Base-by-base conservation (phyloP, 768 basidiomycete genomes). In the Kondoa subrosea region DNA sequence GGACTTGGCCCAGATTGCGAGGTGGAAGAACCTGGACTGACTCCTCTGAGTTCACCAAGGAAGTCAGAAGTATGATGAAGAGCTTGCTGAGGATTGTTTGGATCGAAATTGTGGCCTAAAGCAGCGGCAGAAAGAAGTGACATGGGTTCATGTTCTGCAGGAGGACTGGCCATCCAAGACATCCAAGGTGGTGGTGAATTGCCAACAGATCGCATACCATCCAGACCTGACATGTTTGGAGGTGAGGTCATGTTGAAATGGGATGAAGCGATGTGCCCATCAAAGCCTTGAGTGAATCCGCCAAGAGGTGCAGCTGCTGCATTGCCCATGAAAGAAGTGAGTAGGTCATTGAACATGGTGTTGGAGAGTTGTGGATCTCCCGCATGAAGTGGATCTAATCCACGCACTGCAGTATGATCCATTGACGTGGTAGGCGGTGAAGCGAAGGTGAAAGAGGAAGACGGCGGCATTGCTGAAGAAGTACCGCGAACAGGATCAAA, bases 91-190 rank as follows among this genome's bases (percentile, higher is more conserved):
- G 40, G 8, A 50, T 21, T 50, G 68, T 67, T 58, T 61, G 58
- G 26, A 67, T 75, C 65, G 83, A 82, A 77, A 89, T 89, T 74
- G 81, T 79, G 70, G 88, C 87, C 87, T 87, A 89, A 72, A 88
- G 89, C 34, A 88, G 88, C 33, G 88, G 89, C 80, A 89, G 89
- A 77, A 88, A 87, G 78, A 88, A 85, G 77, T 87, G 87, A 76
- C 88, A 87, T 78, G 89, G 88, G 80, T 89, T 89, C 77, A 87
- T 87, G 71, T 31, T 59, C 25, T 4, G 8, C 21, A 50, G 40
- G 40, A 8, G 40, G 40, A 50, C 12, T 8, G 8, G 8, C 12
- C 12, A 50, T 50, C 40, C 40, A 50, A 50, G 8, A 8, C 40
- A 50, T 50, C 40, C 40, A 50, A 50, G 40, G 40, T 21, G 40